Conservation (phyloP, 208 protist genomes). For the Trichomonas vaginalis region DNA sequence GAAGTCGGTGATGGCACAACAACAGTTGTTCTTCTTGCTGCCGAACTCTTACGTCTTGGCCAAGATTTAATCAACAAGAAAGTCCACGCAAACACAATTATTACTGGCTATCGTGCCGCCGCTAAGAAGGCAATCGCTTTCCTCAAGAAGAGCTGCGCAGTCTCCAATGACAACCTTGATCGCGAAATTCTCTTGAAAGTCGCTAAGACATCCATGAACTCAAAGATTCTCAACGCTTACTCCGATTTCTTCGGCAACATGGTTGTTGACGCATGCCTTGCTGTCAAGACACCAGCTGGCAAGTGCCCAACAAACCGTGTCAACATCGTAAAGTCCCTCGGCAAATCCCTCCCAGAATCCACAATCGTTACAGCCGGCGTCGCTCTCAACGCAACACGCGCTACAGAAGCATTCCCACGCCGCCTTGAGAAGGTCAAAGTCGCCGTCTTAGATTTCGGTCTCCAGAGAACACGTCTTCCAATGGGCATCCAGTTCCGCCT, state of each 20-base stretch:
- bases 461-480: slow-evolving; percentile 81
- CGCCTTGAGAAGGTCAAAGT: slow-evolving; percentile 81
- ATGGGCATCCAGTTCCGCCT: slow-evolving; percentile 63
- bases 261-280: slow-evolving; percentile 60
- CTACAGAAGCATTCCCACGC: slow-evolving; percentile 63
- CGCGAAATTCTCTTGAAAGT: slow-evolving; percentile 80
- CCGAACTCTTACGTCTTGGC: slow-evolving; percentile 70
- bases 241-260: slow-evolving; percentile 88
- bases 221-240: slow-evolving; percentile 79
- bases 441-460: slow-evolving; percentile 93
- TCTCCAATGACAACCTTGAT: slow-evolving; percentile 47
- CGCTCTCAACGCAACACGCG: background rate
- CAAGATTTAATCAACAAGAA: slow-evolving; percentile 11
- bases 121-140: background rate
- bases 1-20: slow-evolving; percentile 96
- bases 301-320: slow-evolving; percentile 32
- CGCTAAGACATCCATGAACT: slow-evolving; percentile 95
- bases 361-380: background rate
- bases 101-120: background rate
- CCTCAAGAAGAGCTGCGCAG: background rate
- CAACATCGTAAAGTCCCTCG: slow-evolving; percentile 19
- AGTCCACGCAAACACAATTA: slow-evolving; percentile 10
- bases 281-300: slow-evolving; percentile 42
- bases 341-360: background rate
- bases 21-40: slow-evolving; percentile 95